Evolutionary conservation across 495 filamentous ascomycete species (phyloP).

Genomic region (Xylaria scruposa): DNA sequence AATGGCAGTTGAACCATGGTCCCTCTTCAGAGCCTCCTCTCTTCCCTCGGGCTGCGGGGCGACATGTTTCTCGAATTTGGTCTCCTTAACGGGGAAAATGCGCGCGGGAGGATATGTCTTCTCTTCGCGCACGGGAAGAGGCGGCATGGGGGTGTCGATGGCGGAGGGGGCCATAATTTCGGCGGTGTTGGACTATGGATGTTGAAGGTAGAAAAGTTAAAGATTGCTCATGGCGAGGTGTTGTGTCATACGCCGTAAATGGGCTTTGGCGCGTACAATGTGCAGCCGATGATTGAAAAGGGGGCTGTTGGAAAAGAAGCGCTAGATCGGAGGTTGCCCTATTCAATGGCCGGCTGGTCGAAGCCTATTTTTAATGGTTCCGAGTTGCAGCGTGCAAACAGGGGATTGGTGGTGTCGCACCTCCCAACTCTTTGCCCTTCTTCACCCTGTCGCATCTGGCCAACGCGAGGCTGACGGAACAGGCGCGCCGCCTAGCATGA

Average conservation of each 20-base stretch:
- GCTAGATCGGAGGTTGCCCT: not conserved
- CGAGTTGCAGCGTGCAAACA: not conserved
- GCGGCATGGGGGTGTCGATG: conserved; percentile 41
- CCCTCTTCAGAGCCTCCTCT: conserved; percentile 61
- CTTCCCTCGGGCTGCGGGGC: conserved; percentile 72
- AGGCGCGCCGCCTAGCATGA: conserved; percentile 6
- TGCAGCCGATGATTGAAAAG: not conserved
- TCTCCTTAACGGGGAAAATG: conserved; percentile 67
- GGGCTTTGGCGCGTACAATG: not conserved
- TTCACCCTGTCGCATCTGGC: conserved; percentile 17
- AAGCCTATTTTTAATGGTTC: conserved; percentile 3
- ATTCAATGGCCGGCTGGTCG: conserved; percentile 11
- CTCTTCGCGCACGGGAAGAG: conserved; percentile 40
- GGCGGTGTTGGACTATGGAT: conserved; percentile 12
- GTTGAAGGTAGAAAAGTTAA: not conserved
- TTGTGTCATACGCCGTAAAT: not conserved
- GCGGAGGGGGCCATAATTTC: conserved; percentile 50
- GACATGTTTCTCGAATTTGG: conserved; percentile 76
- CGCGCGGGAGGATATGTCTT: conserved; percentile 53
- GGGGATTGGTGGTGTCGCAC: conserved; percentile 13
- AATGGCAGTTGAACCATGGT: conserved; percentile 67
- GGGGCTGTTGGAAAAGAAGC: not conserved
- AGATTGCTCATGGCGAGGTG: conserved; percentile 17
- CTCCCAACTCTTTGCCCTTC: conserved; percentile 8
- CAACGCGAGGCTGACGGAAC: conserved; percentile 22